Conservation (phyloP, 805 yeast genomes). For the Starmerella etchellsii region DNA sequence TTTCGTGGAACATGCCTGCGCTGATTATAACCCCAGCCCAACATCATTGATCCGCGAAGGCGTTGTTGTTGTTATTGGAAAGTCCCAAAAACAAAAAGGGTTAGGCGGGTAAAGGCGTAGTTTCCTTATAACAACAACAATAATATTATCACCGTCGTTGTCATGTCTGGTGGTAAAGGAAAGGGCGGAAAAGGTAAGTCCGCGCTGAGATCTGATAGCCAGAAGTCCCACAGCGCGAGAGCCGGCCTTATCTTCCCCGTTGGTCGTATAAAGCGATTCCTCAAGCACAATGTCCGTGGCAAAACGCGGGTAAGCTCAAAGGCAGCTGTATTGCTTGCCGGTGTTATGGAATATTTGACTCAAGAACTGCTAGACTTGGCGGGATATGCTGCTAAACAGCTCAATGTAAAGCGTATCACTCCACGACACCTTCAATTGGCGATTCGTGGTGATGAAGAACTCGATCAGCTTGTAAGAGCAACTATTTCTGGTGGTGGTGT, state of each 20-base stretch:
- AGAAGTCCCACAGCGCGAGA: constrained; percentile 22
- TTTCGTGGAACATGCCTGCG: no score
- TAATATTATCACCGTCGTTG: no score
- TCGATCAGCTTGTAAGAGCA: constrained; percentile 85
- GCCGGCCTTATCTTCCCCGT: constrained; percentile 99
- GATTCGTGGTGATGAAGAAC: constrained; percentile 97
- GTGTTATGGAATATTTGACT: constrained; percentile 91
- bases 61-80: neutral
- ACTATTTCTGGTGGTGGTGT: constrained; percentile 99
- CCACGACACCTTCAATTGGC: constrained; percentile 98
- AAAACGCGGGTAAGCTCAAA: constrained; percentile 79
- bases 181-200: constrained; percentile 98
- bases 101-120: constrained; percentile 1
- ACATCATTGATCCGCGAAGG: neutral
- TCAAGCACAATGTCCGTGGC: constrained; percentile 94
- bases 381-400: constrained; percentile 98
- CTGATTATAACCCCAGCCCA: neutral
- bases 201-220: constrained; percentile 14
- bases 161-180: constrained; percentile 33
- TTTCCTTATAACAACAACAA: constrained; percentile 3
- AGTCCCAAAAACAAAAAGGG: neutral
- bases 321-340: constrained; percentile 94
- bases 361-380: constrained; percentile 97
- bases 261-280: constrained; percentile 95
- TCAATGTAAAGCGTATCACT: constrained; percentile 96